A percentile compares a stretch with the other conserved stretches of the same genome.
These are phyloP conservation scores for Clarireedia monteithiana DNA, from an alignment of 2,329 filamentous ascomycete species.

Conservation along the genomic window DNA sequence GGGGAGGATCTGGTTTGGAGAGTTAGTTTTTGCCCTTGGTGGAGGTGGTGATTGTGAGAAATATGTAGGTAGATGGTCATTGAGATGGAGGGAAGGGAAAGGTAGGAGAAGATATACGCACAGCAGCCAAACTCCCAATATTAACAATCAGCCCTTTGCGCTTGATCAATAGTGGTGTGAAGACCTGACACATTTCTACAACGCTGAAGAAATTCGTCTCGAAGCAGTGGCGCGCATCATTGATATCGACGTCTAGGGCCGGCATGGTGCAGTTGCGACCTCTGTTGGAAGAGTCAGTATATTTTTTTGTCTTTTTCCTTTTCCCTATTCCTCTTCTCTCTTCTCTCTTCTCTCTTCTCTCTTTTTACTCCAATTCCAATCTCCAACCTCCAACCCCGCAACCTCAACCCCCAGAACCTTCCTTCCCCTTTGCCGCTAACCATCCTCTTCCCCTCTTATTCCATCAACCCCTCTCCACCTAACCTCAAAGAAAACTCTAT, in stretches of 20 bases:
- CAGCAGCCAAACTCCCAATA: conserved; percentile 31
- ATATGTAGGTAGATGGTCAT: background rate
- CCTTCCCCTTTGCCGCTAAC: background rate
- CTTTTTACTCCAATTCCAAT: too few species aligned
- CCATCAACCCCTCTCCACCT: background rate
- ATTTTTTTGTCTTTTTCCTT: too few species aligned
- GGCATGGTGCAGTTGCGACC: conserved; percentile 21
- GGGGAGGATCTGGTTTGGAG: conserved; percentile 52
- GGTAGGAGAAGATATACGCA: background rate
- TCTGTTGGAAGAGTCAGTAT: conserved; percentile 3
- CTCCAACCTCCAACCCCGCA: too few species aligned
- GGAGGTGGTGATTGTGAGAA: background rate
- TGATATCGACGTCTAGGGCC: conserved; percentile 28
- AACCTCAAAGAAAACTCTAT: background rate
- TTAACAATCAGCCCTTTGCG: conserved; percentile 23
- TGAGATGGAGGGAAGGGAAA: background rate
- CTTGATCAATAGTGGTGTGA: conserved; percentile 28
- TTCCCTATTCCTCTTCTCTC: too few species aligned
- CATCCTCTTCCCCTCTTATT: background rate
- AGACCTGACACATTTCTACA: conserved; percentile 36
- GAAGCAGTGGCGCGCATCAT: conserved; percentile 27
- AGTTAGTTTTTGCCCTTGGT: background rate
- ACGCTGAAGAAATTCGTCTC: conserved; percentile 37
- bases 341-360: too few species aligned
- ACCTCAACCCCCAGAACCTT: conserved; percentile 8